Conservation (phyloP, 2,329 filamentous ascomycete genomes). For the Nigrograna mackinnonii region DNA sequence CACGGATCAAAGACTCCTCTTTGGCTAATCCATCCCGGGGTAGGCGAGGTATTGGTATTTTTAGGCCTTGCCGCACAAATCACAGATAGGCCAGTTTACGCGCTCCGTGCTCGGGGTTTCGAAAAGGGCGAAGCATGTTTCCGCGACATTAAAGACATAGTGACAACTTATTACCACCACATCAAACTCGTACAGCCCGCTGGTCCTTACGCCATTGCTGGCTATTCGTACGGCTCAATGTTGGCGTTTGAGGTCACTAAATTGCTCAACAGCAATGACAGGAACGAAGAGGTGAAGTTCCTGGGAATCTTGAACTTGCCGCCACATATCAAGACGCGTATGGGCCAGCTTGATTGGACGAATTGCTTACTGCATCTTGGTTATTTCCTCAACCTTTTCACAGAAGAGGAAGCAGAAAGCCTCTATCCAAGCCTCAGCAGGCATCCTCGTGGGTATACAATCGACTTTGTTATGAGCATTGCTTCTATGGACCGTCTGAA, state of each 20-base stretch:
- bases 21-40: conserved; percentile 41
- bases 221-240: conserved; percentile 56
- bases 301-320: conserved; percentile 53
- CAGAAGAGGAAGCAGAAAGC: too few relatives aligned
- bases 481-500: conserved; percentile 22
- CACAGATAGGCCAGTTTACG: conserved; percentile 50
- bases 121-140: conserved; percentile 45
- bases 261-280: conserved; percentile 41
- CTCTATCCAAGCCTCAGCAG: conserved; percentile 20
- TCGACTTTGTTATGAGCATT: conserved; percentile 11
- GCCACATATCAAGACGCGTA: conserved; percentile 51
- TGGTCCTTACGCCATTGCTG: conserved; percentile 57
- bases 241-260: conserved; percentile 57
- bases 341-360: conserved; percentile 46
- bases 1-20: conserved; percentile 20
- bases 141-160: conserved; percentile 42
- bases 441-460: conserved; percentile 7
- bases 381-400: conserved; percentile 46
- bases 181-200: conserved; percentile 50
- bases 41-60: conserved; percentile 45
- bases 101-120: conserved; percentile 50
- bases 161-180: conserved; percentile 44
- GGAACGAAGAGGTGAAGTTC: conserved; percentile 47
- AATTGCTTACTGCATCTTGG: conserved; percentile 45
- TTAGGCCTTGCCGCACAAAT: conserved; percentile 43